Evolutionary conservation across 805 yeast genomes (phyloP).

Genomic region (Suhomyces faveliae): DNA sequence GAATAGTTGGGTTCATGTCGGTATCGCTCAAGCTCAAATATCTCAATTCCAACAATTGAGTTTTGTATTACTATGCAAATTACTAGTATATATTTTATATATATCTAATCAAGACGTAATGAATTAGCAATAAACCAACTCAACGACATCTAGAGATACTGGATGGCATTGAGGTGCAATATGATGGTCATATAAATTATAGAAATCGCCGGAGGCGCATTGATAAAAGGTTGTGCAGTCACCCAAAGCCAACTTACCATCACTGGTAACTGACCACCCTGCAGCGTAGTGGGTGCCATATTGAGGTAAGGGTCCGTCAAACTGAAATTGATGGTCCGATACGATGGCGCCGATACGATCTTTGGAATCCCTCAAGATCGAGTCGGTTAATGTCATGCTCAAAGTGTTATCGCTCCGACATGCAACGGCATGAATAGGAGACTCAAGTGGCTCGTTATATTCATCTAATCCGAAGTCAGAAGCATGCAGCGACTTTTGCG

Average conservation of each 20-base stretch:
- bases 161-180: constrained; percentile 37
- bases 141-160: constrained; percentile 37
- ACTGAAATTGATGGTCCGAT: constrained; percentile 38
- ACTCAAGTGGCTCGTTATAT: constrained; percentile 7
- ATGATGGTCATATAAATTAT: constrained; percentile 34
- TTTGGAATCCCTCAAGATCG: constrained; percentile 30
- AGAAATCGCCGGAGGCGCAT: constrained; percentile 40
- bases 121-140: constrained; percentile 28
- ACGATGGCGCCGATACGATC: constrained; percentile 40
- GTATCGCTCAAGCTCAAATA: constrained; percentile 2
- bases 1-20: constrained; percentile 26
- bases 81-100: neutral
- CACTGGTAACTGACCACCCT: constrained; percentile 36
- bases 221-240: constrained; percentile 32
- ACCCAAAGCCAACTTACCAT: constrained; percentile 37
- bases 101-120: neutral
- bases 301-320: constrained; percentile 43
- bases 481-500: neutral
- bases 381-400: constrained; percentile 28
- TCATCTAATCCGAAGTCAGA: neutral
- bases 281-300: constrained; percentile 37
- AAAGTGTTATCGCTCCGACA: constrained; percentile 26
- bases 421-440: constrained; percentile 30
- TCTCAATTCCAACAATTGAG: neutral
- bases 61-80: neutral